A percentile compares a stretch with the other conserved stretches of the same genome.
Conservation (phyloP, 805 yeast species). For the Myxozyma lipomycoides region DNA sequence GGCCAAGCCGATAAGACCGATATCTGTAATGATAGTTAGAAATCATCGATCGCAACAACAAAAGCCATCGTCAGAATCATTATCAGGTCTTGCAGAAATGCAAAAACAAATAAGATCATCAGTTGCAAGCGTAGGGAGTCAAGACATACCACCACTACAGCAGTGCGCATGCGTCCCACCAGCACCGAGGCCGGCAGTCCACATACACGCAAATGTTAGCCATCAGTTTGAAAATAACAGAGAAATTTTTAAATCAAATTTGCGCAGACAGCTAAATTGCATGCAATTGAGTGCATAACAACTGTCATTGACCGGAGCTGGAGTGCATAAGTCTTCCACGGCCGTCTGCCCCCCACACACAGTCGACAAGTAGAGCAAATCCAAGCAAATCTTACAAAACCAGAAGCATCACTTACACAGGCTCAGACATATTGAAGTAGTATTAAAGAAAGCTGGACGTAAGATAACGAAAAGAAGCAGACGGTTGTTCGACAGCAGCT, state of each 20-base stretch:
- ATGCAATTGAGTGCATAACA: background rate
- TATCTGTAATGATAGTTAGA: slow-evolving; percentile 64
- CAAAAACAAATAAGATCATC: too few relatives aligned
- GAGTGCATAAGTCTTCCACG: too few relatives aligned
- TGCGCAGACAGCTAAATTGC: too few relatives aligned
- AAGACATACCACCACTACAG: slow-evolving; percentile 25
- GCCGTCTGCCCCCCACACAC: background rate
- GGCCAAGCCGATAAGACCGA: slow-evolving; percentile 98
- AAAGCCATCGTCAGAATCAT: slow-evolving; percentile 1
- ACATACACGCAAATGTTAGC: too few relatives aligned
- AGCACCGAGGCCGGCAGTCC: too few relatives aligned
- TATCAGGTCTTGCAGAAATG: too few relatives aligned
- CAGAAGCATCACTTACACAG: slow-evolving; percentile 22
- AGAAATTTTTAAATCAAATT: too few relatives aligned
- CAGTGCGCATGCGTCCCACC: background rate
- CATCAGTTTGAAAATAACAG: too few relatives aligned
- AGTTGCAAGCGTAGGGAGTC: background rate
- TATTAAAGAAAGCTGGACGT: background rate
- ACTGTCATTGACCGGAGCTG: too few relatives aligned
- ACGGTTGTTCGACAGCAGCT: background rate
- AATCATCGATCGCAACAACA: slow-evolving; percentile 3
- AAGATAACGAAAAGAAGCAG: background rate
- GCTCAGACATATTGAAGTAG: slow-evolving; percentile 21
- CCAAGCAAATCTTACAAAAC: background rate
- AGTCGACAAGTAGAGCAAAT: background rate